phyloP scores from a whole-genome alignment of 352 stramenopile species.

The Phytophthora hybrid region DNA sequence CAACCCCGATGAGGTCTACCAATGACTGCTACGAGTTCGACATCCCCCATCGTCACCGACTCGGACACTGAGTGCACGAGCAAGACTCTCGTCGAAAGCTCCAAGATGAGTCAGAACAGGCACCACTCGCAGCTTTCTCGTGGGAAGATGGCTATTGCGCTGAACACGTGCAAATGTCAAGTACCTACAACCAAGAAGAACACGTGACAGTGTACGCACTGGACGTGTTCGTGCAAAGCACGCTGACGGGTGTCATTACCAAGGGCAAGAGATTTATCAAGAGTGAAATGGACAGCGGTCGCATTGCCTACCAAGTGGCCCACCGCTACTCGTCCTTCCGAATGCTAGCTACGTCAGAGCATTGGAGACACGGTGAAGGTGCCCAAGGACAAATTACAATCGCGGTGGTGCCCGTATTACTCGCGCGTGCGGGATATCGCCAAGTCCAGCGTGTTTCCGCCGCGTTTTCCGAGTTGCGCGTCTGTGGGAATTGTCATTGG shows the following conservation, averaged over 20 bases:
- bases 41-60: not conserved
- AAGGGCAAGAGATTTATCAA: not conserved
- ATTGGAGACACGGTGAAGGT: conserved; percentile 38
- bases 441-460: conserved; percentile 52
- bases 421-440: conserved; percentile 51
- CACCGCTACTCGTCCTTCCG: conserved; percentile 54
- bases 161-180: conserved; percentile 58
- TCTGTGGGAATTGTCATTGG: conserved; percentile 31
- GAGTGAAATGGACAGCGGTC: not conserved
- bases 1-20: not conserved
- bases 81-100: not conserved
- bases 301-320: too few relatives aligned
- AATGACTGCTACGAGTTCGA: conserved; percentile 1
- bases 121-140: conserved; percentile 16
- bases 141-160: conserved; percentile 36
- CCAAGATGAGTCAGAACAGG: not conserved
- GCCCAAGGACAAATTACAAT: conserved; percentile 44
- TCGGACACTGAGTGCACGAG: conserved; percentile 11
- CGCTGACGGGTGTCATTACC: conserved; percentile 32
- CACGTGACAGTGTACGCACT: conserved; percentile 47
- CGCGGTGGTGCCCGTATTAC: conserved; percentile 74
- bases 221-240: conserved; percentile 46
- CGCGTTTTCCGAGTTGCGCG: conserved; percentile 40
- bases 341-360: conserved; percentile 49
- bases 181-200: conserved; percentile 33